Evolutionary conservation across 2,329 filamentous ascomycete species (phyloP).

Genomic region (Coniosporium tulheliwenetii): DNA sequence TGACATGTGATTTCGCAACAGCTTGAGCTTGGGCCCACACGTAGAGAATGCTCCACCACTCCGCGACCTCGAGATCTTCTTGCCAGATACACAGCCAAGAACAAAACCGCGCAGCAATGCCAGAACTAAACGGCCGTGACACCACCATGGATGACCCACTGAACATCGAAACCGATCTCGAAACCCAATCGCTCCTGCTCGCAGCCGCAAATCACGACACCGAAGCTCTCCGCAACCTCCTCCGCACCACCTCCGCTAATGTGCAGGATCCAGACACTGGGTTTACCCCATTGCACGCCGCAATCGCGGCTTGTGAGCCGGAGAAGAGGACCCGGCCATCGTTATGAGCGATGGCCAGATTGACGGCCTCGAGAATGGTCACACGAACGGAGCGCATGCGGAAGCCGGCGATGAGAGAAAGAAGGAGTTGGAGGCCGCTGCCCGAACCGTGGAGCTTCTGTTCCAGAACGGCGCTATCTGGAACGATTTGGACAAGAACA

Average conservation of each 20-base stretch:
- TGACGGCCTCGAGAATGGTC: slow-evolving; percentile 6
- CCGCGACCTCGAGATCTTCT: no score
- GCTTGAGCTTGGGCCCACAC: no score
- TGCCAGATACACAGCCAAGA: no score
- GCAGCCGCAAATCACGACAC: slow-evolving; percentile 54
- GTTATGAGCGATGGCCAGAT: slow-evolving; percentile 2
- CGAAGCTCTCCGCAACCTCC: slow-evolving; percentile 49
- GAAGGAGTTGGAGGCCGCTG: slow-evolving; percentile 40
- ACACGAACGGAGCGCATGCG: slow-evolving; percentile 8
- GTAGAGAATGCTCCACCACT: no score
- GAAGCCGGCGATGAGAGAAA: slow-evolving; percentile 16
- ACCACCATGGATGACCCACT: no score
- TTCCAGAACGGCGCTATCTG: slow-evolving; percentile 86
- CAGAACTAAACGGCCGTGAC: no score
- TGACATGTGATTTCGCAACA: no score
- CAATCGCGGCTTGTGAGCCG: slow-evolving; percentile 49
- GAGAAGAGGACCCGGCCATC: slow-evolving; percentile 16
- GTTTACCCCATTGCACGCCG: slow-evolving; percentile 77
- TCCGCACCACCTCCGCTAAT: slow-evolving; percentile 49
- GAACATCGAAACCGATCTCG: slow-evolving; percentile 16
- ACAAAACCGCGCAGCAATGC: no score
- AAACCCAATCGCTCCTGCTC: slow-evolving; percentile 46
- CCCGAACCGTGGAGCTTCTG: slow-evolving; percentile 56
- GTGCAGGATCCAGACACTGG: slow-evolving; percentile 74
- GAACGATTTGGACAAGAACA: slow-evolving; percentile 79